A percentile compares a stretch with the other conserved stretches of the same genome.
Evolutionary conservation across 148 eudicot genomes (phyloP).

Genomic region (Suaeda aralocaspica): DNA sequence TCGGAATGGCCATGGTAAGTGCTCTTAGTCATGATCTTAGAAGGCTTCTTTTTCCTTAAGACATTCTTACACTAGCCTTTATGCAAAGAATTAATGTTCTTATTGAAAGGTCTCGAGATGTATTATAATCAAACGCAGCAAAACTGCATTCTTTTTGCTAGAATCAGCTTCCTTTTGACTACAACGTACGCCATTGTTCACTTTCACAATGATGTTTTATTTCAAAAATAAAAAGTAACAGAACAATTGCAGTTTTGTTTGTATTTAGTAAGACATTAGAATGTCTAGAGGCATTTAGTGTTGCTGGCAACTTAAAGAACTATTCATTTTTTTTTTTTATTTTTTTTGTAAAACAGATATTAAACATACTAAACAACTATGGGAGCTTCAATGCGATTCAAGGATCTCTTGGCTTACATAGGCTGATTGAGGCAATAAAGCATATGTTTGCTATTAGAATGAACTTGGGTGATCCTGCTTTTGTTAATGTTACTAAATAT

Average conservation of each 20-base stretch:
- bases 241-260: too few relatives aligned
- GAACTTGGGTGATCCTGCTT: conserved; percentile 80
- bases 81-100: neutral
- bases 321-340: neutral
- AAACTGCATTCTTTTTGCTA: too few relatives aligned
- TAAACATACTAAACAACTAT: conserved; percentile 66
- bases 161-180: conserved; percentile 1
- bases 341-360: conserved; percentile 43
- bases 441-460: conserved; percentile 87
- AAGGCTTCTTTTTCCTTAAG: neutral
- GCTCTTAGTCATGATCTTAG: neutral
- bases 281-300: neutral
- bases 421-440: conserved; percentile 77
- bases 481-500: conserved; percentile 48
- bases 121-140: too few relatives aligned
- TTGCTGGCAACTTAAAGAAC: neutral
- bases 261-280: neutral
- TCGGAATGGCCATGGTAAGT: conserved; percentile 78
- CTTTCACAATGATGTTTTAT: neutral
- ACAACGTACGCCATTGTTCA: neutral
- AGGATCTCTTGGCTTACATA: conserved; percentile 76
- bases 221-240: neutral
- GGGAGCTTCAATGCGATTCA: conserved; percentile 50
- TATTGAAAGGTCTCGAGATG: too few relatives aligned
- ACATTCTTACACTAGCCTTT: neutral